A percentile compares a stretch with the other conserved stretches of the same genome.
phyloP scores from a whole-genome alignment of 108 stramenopile genomes.

The Pelagomonas calceolata region DNA sequence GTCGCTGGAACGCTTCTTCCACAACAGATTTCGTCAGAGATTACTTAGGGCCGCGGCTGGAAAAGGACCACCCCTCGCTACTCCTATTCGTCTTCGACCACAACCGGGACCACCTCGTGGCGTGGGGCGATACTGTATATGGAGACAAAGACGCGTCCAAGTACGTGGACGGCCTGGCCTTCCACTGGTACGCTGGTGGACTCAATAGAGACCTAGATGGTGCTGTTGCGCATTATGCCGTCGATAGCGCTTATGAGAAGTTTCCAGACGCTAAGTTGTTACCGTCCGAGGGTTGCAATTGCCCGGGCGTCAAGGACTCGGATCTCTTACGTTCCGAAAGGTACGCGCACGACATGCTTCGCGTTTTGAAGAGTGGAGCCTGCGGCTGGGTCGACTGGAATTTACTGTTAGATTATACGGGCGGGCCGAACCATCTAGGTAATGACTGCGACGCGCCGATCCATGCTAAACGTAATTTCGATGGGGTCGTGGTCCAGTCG shows the following conservation, averaged over 20 bases:
- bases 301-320: slow-evolving; percentile 21
- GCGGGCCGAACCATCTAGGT: slow-evolving; percentile 81
- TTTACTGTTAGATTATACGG: slow-evolving; percentile 61
- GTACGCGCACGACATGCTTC: slow-evolving; percentile 77
- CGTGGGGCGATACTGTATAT: slow-evolving; percentile 42
- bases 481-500: slow-evolving; percentile 49
- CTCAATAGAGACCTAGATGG: slow-evolving; percentile 75
- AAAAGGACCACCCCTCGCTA: slow-evolving; percentile 60
- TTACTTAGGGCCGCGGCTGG: slow-evolving; percentile 68
- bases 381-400: slow-evolving; percentile 87
- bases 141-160: slow-evolving; percentile 40
- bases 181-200: slow-evolving; percentile 84
- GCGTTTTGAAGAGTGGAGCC: slow-evolving; percentile 77
- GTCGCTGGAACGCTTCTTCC: slow-evolving; percentile 56
- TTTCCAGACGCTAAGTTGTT: slow-evolving; percentile 24
- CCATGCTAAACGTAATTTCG: slow-evolving; percentile 34
- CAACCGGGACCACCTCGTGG: slow-evolving; percentile 81
- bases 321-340: slow-evolving; percentile 51
- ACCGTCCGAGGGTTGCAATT: slow-evolving; percentile 31
- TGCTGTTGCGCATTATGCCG: slow-evolving; percentile 58
- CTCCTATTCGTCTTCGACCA: slow-evolving; percentile 85
- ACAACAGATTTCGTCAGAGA: slow-evolving; percentile 68
- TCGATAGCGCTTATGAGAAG: slow-evolving; percentile 39
- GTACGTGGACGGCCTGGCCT: slow-evolving; percentile 77
- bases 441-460: slow-evolving; percentile 82